phyloP scores from a whole-genome alignment of 176 grass and related monocot species.

The Poa annua region DNA sequence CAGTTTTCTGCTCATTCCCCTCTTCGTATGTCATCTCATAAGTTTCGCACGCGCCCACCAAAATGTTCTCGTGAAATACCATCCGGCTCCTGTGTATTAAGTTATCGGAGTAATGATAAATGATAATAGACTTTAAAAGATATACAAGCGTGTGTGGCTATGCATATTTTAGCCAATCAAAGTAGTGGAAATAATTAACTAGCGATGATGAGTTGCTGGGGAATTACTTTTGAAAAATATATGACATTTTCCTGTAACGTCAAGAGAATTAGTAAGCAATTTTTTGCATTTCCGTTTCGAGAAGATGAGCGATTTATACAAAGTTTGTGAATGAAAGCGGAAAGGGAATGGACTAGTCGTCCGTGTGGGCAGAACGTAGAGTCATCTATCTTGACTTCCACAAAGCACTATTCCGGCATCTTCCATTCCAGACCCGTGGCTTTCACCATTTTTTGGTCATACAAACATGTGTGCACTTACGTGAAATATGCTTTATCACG shows the following conservation, averaged over 20 bases:
- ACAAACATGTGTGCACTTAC: background rate
- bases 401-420: background rate
- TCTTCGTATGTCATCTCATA: background rate
- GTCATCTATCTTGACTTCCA: constrained; percentile 30
- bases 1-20: background rate
- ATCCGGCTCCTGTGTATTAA: too few species aligned
- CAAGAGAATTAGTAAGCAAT: background rate
- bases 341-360: background rate
- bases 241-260: background rate
- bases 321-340: background rate
- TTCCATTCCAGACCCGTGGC: background rate
- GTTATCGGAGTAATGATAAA: too few species aligned
- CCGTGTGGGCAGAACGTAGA: background rate
- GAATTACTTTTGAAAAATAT: background rate
- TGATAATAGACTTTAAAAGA: too few species aligned
- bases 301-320: background rate
- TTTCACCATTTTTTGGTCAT: background rate
- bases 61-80: background rate
- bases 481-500: background rate
- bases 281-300: background rate
- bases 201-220: background rate
- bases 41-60: background rate
- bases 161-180: background rate
- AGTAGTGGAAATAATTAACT: background rate
- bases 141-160: too few species aligned